phyloP scores from a whole-genome alignment of 805 yeast species.

The Scheffersomyces spartinae region DNA sequence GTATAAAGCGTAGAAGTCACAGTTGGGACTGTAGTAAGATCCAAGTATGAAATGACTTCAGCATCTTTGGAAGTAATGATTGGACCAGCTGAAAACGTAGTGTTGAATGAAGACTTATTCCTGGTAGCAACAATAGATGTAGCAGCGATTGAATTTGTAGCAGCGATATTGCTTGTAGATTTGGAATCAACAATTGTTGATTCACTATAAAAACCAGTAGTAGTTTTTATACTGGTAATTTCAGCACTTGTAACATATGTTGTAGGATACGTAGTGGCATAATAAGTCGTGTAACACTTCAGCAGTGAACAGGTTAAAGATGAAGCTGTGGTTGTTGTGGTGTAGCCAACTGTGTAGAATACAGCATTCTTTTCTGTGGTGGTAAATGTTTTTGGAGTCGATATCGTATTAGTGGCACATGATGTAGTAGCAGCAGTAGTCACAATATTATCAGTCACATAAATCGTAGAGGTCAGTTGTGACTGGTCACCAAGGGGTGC shows the following conservation, averaged over 20 bases:
- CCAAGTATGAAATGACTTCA: not conserved
- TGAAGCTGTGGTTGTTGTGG: too few relatives aligned
- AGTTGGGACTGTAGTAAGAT: not conserved
- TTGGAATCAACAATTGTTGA: too few relatives aligned
- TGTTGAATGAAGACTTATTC: not conserved
- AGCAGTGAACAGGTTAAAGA: too few relatives aligned
- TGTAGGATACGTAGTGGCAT: too few relatives aligned
- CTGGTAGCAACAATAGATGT: not conserved
- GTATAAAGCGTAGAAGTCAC: not conserved
- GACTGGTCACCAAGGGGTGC: too few relatives aligned
- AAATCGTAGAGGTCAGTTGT: too few relatives aligned
- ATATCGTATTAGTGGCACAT: not conserved
- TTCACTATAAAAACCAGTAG: too few relatives aligned
- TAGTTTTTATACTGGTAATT: too few relatives aligned
- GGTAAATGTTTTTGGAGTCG: conserved; percentile 1
- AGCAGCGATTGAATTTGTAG: not conserved
- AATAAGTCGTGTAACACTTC: too few relatives aligned
- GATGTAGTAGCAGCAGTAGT: conserved; percentile 1
- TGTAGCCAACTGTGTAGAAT: not conserved
- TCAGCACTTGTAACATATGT: too few relatives aligned
- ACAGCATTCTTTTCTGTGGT: not conserved
- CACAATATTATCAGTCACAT: not conserved
- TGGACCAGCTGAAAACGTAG: not conserved
- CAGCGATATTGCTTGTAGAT: too few relatives aligned
- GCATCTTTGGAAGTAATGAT: not conserved